phyloP scores from a whole-genome alignment of 768 basidiomycete species.

The Guyanaporus albipodus region DNA sequence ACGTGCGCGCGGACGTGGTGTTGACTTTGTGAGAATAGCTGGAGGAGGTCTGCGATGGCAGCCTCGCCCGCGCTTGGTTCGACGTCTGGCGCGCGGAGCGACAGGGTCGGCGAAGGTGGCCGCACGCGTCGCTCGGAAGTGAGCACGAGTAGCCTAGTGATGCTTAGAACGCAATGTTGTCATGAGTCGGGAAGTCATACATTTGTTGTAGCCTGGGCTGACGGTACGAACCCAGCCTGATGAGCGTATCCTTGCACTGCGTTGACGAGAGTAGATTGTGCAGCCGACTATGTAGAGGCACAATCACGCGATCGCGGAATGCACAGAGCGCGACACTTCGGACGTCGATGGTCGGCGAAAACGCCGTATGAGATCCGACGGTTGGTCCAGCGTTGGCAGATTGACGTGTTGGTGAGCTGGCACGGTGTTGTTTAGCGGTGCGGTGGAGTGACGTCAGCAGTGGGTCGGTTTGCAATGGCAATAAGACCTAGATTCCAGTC shows the following conservation, averaged over 20 bases:
- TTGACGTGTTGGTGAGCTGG: slow-evolving; percentile 51
- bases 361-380: slow-evolving; percentile 22
- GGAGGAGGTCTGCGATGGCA: slow-evolving; percentile 64
- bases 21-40: slow-evolving; percentile 53
- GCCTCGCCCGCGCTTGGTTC: slow-evolving; percentile 62
- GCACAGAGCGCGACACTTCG: slow-evolving; percentile 74
- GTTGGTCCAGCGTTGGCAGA: slow-evolving; percentile 37
- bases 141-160: slow-evolving; percentile 64
- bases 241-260: slow-evolving; percentile 52
- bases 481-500: slow-evolving; percentile 44
- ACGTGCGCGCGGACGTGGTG: slow-evolving; percentile 34
- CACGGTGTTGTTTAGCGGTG: slow-evolving; percentile 51
- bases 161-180: slow-evolving; percentile 2
- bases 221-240: slow-evolving; percentile 53
- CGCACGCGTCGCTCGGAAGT: slow-evolving; percentile 62
- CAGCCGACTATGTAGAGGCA: slow-evolving; percentile 57
- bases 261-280: slow-evolving; percentile 52
- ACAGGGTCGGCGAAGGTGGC: slow-evolving; percentile 56
- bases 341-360: slow-evolving; percentile 67
- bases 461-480: slow-evolving; percentile 60
- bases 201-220: slow-evolving; percentile 79
- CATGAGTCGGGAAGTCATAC: slow-evolving; percentile 37
- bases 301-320: slow-evolving; percentile 76
- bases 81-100: slow-evolving; percentile 46
- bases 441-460: slow-evolving; percentile 68